Percentiles rank a stretch among this genome's conserved stretches.
These are phyloP conservation scores for Lolium perenne DNA, from an alignment of 176 grass and related monocot species.

Conservation along the genomic window DNA sequence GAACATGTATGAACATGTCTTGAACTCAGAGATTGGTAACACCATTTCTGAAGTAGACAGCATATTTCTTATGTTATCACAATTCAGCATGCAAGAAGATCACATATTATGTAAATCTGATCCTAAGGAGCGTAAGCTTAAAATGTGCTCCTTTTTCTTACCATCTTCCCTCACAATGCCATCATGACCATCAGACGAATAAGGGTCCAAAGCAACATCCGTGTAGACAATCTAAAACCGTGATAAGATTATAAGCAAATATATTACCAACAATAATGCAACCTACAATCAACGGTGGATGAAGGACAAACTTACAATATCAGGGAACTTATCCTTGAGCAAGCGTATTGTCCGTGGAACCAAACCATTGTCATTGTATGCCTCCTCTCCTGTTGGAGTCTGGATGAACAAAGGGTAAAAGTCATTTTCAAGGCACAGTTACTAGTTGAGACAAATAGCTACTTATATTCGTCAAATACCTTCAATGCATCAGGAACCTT, in stretches of 20 bases:
- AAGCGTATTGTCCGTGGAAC: constrained; percentile 83
- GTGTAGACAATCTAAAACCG: constrained; percentile 79
- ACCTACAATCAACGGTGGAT: not conserved
- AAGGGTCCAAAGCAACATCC: constrained; percentile 95
- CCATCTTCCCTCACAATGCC: constrained; percentile 98
- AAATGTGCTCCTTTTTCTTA: constrained; percentile 42
- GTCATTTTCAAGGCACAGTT: constrained; percentile 21
- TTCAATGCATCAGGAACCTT: constrained; percentile 98
- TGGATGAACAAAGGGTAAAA: constrained; percentile 40
- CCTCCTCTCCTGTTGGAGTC: constrained; percentile 83
- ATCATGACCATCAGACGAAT: constrained; percentile 99
- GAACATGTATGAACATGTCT: not conserved
- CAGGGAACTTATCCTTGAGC: constrained; percentile 95
- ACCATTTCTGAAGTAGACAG: not conserved
- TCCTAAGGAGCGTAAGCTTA: constrained; percentile 15
- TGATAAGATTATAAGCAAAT: constrained; percentile 10
- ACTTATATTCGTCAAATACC: constrained; percentile 48
- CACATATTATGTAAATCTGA: not conserved
- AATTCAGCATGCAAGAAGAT: not conserved
- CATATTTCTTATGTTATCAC: not conserved
- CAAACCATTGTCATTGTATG: constrained; percentile 95
- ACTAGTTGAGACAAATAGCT: constrained; percentile 8
- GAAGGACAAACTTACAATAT: constrained; percentile 68
- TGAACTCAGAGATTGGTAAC: not conserved
- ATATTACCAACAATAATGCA: not conserved